Evolutionary conservation across 2,329 filamentous ascomycete species (phyloP), one percentile per base, ranked within the genome.

Genomic region (Trichoderma pleuroti): DNA sequence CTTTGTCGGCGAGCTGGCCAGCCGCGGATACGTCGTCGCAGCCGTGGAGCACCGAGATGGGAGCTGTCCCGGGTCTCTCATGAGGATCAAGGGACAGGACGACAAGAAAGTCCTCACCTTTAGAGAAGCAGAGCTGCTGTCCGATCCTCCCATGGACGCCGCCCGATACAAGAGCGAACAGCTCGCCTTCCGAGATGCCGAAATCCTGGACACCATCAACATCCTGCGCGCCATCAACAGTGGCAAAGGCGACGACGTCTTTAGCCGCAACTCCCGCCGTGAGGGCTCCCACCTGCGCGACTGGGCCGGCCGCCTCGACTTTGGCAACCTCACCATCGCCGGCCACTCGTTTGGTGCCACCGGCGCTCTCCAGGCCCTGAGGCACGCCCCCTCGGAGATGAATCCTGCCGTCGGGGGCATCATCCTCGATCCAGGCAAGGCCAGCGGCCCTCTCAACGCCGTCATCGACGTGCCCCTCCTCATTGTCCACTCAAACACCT

Each of bases 331-430:
- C 74, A 83, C 87, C 59, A 82, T 91, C 10, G 86, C 82, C 4
- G 90, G 90, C 0, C 90, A 92, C 76, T 90, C 88, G 0, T 91
- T 89, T 79, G 90, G 90, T 62, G 90, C 89, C 2, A 91, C 90
- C 0, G 84, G 87, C 3, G 89, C 87, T 0, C 81, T 91, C 24
- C 88, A 89, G 71, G 85, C 87, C 4, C 81, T 91, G n/a, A 85
- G 85, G 65, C 82, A 80, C 42, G 85, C 75, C 28, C 74, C 76
- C 49, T 72, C 72, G 5, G 82, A 9, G 81, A 72, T 60, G 70
- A 82, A 71, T 74, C 76, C 69, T 0, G 85, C 90, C 72, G 82
- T 84, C 1, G 88, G 86, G 4, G 89, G 84, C 24, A 85, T 92
- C 72, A 84, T 88, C 63, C 83, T 92, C 34, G 90, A 92, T 76